Base-by-base conservation (phyloP, 148 eudicot genomes). In the Gaultheria prostrata region DNA sequence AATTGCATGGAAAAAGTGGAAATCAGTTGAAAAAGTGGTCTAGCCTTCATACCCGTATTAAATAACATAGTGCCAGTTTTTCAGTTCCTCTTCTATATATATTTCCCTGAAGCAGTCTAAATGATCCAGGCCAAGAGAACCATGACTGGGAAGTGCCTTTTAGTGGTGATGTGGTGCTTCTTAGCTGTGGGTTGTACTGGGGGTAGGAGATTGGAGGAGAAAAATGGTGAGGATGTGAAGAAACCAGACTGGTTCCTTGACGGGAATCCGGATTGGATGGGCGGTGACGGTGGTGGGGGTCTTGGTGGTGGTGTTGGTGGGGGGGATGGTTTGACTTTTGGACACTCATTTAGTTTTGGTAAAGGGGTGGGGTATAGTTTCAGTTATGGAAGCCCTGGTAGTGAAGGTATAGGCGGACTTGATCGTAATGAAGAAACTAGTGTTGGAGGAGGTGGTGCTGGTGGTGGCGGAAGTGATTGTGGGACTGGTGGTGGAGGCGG, bases 241-340 rank as follows among this genome's bases (percentile, higher is more conserved):
- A 65, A 67, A 67, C 83, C 83, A 67, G 83, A 81, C 28, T 48
- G 59, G 83, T 67, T 81, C 76, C 33, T 81, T 67, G 83, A 81
- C 69, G 76, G 83, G 7, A 67, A 39, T 51, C 82, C 72, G 0
- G 57, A 53, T 67, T 80, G 45, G 75, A 46, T 28, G 24, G 69
- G 77, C n/a, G 32, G 49, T 21, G 82, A 21, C 12, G 82, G 48
- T 80, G 73, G 32, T 35, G 74, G 73, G 1, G 82, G 45, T 8
- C 8, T 18, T 1, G 63, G 43, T 51, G 45, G 5, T 13, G 65
- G 65, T 26, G 71, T 0, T 33, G 81, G 32, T 80, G 82, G 49
- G n/a, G 12, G 82, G 43, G 26, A 65, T 24, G 82, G 63, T 69
- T 48, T 15, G 61, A 69, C 7, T 33, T 33, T 70, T 72, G 84